phyloP scores from a whole-genome alignment of 2,329 filamentous ascomycete genomes.

The Fusarium sp. region DNA sequence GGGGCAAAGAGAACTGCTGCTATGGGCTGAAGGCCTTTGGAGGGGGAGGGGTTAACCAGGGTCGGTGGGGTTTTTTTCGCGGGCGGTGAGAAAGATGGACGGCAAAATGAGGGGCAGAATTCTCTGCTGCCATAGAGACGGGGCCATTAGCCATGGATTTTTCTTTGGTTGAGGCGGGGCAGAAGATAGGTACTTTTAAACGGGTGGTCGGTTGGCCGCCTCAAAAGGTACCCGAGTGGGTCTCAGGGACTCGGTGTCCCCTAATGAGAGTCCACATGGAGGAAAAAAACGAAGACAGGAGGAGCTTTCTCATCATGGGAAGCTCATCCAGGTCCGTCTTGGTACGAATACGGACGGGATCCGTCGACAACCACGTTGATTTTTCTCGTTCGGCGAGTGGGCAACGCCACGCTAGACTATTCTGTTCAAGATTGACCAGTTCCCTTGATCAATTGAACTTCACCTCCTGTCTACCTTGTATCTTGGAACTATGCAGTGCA shows the following conservation, averaged over 20 bases:
- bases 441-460: slow-evolving; percentile 5
- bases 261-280: slow-evolving; percentile 19
- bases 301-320: slow-evolving; percentile 34
- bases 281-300: slow-evolving; percentile 22
- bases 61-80: slow-evolving; percentile 31
- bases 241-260: slow-evolving; percentile 29
- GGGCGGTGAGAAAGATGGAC: slow-evolving; percentile 42
- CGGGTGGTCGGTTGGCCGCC: slow-evolving; percentile 22
- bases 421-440: neutral
- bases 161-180: slow-evolving; percentile 31
- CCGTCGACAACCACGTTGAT: slow-evolving; percentile 41
- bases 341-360: slow-evolving; percentile 38
- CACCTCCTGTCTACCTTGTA: neutral
- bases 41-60: slow-evolving; percentile 36
- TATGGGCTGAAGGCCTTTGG: slow-evolving; percentile 27
- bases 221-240: slow-evolving; percentile 33
- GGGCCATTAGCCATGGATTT: slow-evolving; percentile 2
- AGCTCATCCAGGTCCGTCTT: slow-evolving; percentile 26
- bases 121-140: slow-evolving; percentile 40
- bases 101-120: slow-evolving; percentile 49
- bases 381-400: slow-evolving; percentile 43
- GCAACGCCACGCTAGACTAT: neutral
- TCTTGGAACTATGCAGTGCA: slow-evolving; percentile 3
- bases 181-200: slow-evolving; percentile 27
- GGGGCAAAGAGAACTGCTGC: slow-evolving; percentile 34